Percentiles rank a stretch among this genome's conserved stretches.
Evolutionary conservation across 768 basidiomycete genomes (phyloP).

Genomic region (Dentipellis fragilis): DNA sequence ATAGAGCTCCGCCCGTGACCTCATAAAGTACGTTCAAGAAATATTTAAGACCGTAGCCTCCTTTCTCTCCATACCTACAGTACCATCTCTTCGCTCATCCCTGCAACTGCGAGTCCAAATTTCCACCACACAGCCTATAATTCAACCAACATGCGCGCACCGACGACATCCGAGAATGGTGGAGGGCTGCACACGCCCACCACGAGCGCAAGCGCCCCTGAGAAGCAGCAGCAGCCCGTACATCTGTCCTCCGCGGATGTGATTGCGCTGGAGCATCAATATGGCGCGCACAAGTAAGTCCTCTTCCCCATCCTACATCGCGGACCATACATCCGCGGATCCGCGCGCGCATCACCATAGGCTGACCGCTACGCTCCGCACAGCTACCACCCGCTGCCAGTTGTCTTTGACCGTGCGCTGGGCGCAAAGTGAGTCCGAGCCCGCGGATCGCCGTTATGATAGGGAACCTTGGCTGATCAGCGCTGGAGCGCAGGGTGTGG

Average conservation of each 20-base stretch:
- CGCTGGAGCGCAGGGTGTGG: constrained; percentile 51
- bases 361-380: constrained; percentile 24
- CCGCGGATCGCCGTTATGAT: constrained; percentile 7
- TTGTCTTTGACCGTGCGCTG: constrained; percentile 84
- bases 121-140: not conserved
- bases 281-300: constrained; percentile 85
- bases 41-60: not conserved
- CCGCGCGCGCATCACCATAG: not conserved
- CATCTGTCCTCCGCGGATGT: constrained; percentile 54
- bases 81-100: not conserved
- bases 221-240: not conserved
- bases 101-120: not conserved
- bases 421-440: constrained; percentile 77
- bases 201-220: not conserved
- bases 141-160: not conserved
- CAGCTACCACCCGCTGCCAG: constrained; percentile 93
- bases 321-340: not conserved
- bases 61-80: not conserved
- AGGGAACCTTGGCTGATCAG: constrained; percentile 7
- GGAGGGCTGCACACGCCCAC: not conserved
- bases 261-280: constrained; percentile 72
- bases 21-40: not conserved
- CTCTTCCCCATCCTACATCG: not conserved
- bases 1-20: not conserved
- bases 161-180: not conserved